Percentiles rank a stretch among this genome's conserved stretches.
Evolutionary conservation across 768 basidiomycete species (phyloP).

Genomic region (Xerocomellus intermedius): DNA sequence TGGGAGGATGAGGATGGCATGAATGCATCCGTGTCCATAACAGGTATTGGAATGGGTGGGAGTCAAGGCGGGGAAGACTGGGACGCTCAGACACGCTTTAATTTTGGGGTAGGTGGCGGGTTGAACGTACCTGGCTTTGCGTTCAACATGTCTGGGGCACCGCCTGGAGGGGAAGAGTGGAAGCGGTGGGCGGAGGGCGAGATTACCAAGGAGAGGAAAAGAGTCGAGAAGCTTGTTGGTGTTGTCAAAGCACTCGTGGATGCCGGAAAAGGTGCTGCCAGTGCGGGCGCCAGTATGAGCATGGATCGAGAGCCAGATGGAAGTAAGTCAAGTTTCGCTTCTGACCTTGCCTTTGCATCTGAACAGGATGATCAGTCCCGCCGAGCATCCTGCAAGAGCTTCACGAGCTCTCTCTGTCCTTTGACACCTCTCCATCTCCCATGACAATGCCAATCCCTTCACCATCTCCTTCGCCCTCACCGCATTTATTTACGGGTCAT

Average conservation of each 20-base stretch:
- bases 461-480: conserved; percentile 30
- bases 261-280: conserved; percentile 40
- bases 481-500: conserved; percentile 11
- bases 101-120: conserved; percentile 10
- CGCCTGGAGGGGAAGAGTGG: conserved; percentile 24
- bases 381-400: conserved; percentile 26
- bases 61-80: conserved; percentile 25
- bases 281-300: neutral
- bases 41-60: conserved; percentile 15
- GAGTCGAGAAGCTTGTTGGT: conserved; percentile 58
- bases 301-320: conserved; percentile 14
- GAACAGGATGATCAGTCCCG: conserved; percentile 15
- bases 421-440: conserved; percentile 20
- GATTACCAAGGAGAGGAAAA: conserved; percentile 58
- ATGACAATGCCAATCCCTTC: conserved; percentile 17
- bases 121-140: conserved; percentile 12
- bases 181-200: conserved; percentile 30
- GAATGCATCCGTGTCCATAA: conserved; percentile 3
- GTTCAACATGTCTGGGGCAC: conserved; percentile 7
- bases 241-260: conserved; percentile 66
- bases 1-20: conserved; percentile 32
- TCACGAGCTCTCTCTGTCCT: conserved; percentile 28
- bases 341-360: neutral
- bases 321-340: conserved; percentile 15
- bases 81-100: conserved; percentile 20